Evolutionary conservation across 106 monocot genomes (phyloP).

Genomic region (Platanthera zijinensis): DNA sequence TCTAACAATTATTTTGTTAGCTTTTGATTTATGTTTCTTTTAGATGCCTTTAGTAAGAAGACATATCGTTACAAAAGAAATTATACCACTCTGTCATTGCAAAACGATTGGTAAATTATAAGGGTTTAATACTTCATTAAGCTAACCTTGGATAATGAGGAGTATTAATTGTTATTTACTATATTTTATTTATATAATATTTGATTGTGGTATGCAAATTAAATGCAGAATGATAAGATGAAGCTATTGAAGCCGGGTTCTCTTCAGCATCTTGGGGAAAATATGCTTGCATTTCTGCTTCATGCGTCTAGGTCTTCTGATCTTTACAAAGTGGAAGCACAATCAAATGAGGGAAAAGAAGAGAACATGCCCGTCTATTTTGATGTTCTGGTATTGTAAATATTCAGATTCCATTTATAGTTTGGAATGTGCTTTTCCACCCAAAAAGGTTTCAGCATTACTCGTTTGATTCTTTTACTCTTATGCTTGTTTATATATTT

Average conservation of each 20-base stretch:
- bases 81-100: neutral
- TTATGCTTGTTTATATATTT: neutral
- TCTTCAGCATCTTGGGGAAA: slow-evolving; percentile 98
- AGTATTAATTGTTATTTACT: neutral
- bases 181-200: slow-evolving; percentile 2
- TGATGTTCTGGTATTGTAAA: slow-evolving; percentile 68
- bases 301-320: slow-evolving; percentile 46
- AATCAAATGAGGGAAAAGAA: slow-evolving; percentile 13
- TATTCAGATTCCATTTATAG: neutral
- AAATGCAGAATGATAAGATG: slow-evolving; percentile 89
- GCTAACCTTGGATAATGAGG: neutral
- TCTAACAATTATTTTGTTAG: neutral
- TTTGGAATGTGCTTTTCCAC: neutral
- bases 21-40: neutral
- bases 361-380: slow-evolving; percentile 50
- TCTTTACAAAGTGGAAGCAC: slow-evolving; percentile 18
- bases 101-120: neutral
- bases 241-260: slow-evolving; percentile 91
- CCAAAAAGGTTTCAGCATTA: neutral
- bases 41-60: neutral
- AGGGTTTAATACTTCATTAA: neutral
- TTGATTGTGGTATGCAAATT: neutral
- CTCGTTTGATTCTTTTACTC: neutral
- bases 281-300: slow-evolving; percentile 90
- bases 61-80: neutral